Base-by-base conservation (phyloP, 805 yeast species). In the Saccharomycopsis sp. region DNA sequence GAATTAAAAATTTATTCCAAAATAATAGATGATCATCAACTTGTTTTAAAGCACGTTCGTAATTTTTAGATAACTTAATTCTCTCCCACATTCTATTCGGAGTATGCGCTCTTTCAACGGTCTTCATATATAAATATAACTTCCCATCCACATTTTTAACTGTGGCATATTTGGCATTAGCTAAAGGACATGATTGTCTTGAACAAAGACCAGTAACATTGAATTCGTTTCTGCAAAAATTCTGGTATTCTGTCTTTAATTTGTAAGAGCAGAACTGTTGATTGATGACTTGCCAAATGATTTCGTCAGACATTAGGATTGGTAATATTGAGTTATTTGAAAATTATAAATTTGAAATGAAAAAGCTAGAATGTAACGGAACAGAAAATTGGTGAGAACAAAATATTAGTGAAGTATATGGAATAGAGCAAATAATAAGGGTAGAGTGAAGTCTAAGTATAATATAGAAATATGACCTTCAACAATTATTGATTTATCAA, bases 31-130 rank as follows among this genome's bases (percentile, higher is more conserved):
- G 84, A 45, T 78, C 79, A 60, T 89, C 97, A 41, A 92, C 74
- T 60, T 92, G 99, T 48, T 72, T 71, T 54, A 92, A 68, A 1
- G 97, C 97, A 58, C 74, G 82, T 39, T 79, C 71, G 59, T 87
- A 92, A 60, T 92, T 88, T 61, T 85, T 87, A 35, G 92, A 82
- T 46, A 92, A 69, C 60, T 79, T 82, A 56, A 92, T 81, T 54
- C 96, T 74, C 63, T 92, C 96, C 99, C 99, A 92, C 58, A 85
- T 66, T 53, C 82, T 81, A 33, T 83, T 76, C 12, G 99, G 99
- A 48, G 87, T 83, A 58, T 92, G 97, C 17, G 95, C 94, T 63
- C 99, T 77, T 65, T 92, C 99, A 1, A 94, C 95, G 1, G 97
- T 92, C 60, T 92, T 92, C 86, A 92, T 92, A 63, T 92, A 92